A percentile compares a stretch with the other conserved stretches of the same genome.
phyloP scores from a whole-genome alignment of 345 rosid genomes.

The Aquilaria sinensis region DNA sequence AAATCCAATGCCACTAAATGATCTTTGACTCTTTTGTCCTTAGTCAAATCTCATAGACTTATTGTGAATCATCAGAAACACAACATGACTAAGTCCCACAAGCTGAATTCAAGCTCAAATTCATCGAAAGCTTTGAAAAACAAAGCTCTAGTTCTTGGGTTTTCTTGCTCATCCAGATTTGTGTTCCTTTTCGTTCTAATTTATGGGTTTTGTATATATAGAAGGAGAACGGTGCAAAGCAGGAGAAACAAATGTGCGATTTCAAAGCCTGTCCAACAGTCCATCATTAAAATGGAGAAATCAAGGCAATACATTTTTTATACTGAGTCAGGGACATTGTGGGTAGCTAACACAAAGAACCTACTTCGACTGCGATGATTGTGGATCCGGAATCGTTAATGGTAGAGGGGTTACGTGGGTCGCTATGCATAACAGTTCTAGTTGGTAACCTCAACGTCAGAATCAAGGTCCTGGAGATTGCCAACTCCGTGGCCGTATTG shows the following conservation, averaged over 20 bases:
- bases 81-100: constrained; percentile 14
- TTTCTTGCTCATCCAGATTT: constrained; percentile 39
- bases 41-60: constrained; percentile 9
- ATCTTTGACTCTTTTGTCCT: constrained; percentile 3
- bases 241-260: constrained; percentile 79
- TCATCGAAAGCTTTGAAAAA: constrained; percentile 6
- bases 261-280: constrained; percentile 58
- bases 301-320: constrained; percentile 90
- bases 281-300: constrained; percentile 72
- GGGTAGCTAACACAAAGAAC: constrained; percentile 92
- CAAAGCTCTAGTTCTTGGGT: constrained; percentile 30
- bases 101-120: no score
- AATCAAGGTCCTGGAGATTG: constrained; percentile 77
- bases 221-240: constrained; percentile 26
- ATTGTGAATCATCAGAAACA: constrained; percentile 12
- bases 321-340: constrained; percentile 82
- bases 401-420: constrained; percentile 79
- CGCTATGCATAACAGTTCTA: constrained; percentile 72
- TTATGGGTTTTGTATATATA: constrained; percentile 19
- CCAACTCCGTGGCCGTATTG: constrained; percentile 50
- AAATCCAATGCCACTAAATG: constrained; percentile 11
- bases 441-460: constrained; percentile 91
- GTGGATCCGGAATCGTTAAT: constrained; percentile 77
- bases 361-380: constrained; percentile 71
- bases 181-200: constrained; percentile 21